A percentile compares a stretch with the other conserved stretches of the same genome.
Evolutionary conservation across 306 rosid genomes (phyloP).

Genomic region (Begonia masoniana): DNA sequence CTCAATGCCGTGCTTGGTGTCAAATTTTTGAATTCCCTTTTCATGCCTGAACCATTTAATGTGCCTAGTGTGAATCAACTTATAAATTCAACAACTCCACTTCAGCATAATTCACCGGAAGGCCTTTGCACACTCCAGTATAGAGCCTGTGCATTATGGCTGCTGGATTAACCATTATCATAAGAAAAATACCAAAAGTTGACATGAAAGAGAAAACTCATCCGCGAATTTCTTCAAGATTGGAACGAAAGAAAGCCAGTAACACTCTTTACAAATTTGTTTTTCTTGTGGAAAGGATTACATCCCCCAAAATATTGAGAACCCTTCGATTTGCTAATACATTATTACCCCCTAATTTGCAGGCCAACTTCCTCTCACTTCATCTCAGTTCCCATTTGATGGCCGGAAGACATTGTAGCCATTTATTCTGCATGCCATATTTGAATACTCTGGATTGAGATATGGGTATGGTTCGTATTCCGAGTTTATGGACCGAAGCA

Average conservation of each 20-base stretch:
- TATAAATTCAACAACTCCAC: too few species aligned
- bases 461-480: constrained; percentile 48
- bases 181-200: constrained; percentile 1
- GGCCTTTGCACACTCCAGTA: too few species aligned
- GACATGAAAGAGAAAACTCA: neutral
- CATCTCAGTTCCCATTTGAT: constrained; percentile 55
- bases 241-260: constrained; percentile 22
- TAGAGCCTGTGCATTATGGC: too few species aligned
- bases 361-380: constrained; percentile 18
- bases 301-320: constrained; percentile 72
- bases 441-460: constrained; percentile 55
- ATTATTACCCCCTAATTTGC: constrained; percentile 47
- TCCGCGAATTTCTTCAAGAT: constrained; percentile 6
- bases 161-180: neutral
- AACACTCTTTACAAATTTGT: constrained; percentile 70
- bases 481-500: constrained; percentile 43
- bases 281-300: constrained; percentile 58
- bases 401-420: constrained; percentile 86
- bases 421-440: constrained; percentile 43
- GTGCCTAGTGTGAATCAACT: too few species aligned
- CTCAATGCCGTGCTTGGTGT: too few species aligned
- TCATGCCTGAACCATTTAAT: too few species aligned
- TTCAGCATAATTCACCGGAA: too few species aligned
- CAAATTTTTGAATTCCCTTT: too few species aligned
- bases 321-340: constrained; percentile 49